Base-by-base conservation (phyloP, 441 rosid genomes). In the Euphorbia schlechtendalii region DNA sequence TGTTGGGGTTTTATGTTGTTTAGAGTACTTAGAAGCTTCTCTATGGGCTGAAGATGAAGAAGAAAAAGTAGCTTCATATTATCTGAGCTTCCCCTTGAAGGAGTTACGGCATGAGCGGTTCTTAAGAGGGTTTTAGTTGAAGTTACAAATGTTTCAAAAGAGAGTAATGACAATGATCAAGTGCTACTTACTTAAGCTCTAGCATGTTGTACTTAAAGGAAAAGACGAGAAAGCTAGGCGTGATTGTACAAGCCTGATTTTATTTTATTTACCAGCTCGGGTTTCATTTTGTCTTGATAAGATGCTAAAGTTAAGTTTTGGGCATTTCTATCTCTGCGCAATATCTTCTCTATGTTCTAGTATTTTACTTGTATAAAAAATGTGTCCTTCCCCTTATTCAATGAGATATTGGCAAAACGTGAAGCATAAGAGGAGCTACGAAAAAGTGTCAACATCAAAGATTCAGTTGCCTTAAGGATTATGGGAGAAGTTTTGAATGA, bases 31-130 rank as follows among this genome's bases (percentile, higher is more conserved):
- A 54, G 99, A 94, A 80, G 98, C 99, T 32, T 96, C 98, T 45
- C 98, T 98, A 25, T 94, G 99, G 99, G 87, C 92, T 8, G 99
- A 90, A 81, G 97, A 90, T 64, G 99, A 94, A 83, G 99, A 94
- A 65, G 87, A 83, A 74, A 88, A 81, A 71, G 91, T 94, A 65
- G 96, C 97, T 43, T 78, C 93, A 0, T 90, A 69, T 72, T 94
- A 56, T 85, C 92, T 1, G 97, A 87, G 82, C 83, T 94, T 28
- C 83, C 75, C 2, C 96, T 91, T 63, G 99, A 92, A 72, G 89
- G 89, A 56, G 91, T 87, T 21, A 94, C 92, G 12, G 96, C 97
- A 3, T 85, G 92, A 7, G 98, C 89, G 49, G 99, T 91, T 66
- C 71, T 94, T 72, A 91, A 91, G 77, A 83, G 99, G 74, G 92